Percentiles rank a stretch among this genome's conserved stretches.
These are phyloP conservation scores for Thelonectria olida DNA, from an alignment of 2,329 filamentous ascomycete genomes.

Conservation along the genomic window DNA sequence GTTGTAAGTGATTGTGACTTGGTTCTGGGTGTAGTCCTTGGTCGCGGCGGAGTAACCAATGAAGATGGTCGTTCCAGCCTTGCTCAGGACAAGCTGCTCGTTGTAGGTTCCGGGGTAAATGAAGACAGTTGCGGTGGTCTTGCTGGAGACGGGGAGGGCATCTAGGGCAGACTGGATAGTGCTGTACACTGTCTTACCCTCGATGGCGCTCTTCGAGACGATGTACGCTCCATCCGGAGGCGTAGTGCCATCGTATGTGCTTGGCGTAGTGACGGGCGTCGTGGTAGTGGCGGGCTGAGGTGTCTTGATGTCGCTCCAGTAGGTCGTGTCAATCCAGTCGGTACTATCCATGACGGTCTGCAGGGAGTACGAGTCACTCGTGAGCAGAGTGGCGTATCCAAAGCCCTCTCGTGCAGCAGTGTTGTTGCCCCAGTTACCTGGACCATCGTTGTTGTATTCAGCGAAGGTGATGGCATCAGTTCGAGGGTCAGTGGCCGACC, in stretches of 20 bases:
- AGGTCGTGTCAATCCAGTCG: conserved; percentile 37
- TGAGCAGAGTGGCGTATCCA: conserved; percentile 32
- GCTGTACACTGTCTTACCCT: conserved; percentile 33
- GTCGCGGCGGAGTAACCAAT: conserved; percentile 39
- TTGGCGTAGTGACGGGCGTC: conserved; percentile 36
- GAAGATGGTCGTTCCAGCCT: conserved; percentile 28
- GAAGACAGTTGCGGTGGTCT: conserved; percentile 44
- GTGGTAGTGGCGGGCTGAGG: conserved; percentile 23
- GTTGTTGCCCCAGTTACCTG: conserved; percentile 38
- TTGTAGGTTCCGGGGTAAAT: conserved; percentile 61
- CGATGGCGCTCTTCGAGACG: conserved; percentile 45
- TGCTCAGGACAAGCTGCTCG: conserved; percentile 54
- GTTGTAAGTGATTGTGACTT: conserved; percentile 35
- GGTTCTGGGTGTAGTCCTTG: conserved; percentile 30
- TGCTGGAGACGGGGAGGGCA: conserved; percentile 29
- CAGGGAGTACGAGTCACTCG: conserved; percentile 29
- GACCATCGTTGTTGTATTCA: conserved; percentile 68
- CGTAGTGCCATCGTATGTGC: conserved; percentile 49
- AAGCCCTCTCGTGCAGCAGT: conserved; percentile 25
- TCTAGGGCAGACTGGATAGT: conserved; percentile 42
- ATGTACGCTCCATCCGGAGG: conserved; percentile 51
- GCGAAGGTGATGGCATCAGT: conserved; percentile 65
- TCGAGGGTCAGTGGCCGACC: conserved; percentile 63
- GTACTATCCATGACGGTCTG: conserved; percentile 32
- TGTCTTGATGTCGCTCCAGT: conserved; percentile 34